Conservation (phyloP, 179 eudicot genomes). For the Heliamphora pulchella region DNA sequence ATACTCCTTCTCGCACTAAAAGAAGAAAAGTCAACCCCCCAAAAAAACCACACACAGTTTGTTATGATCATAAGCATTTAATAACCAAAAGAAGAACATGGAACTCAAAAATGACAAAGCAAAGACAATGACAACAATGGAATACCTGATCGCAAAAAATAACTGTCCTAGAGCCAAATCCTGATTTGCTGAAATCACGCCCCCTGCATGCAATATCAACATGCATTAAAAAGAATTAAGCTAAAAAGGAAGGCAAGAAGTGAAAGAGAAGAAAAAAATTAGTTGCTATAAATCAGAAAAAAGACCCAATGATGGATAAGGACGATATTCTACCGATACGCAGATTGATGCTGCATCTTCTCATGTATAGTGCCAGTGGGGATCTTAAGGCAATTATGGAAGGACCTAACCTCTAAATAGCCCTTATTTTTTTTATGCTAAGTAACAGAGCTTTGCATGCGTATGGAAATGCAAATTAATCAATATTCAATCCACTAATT, state of each 20-base stretch:
- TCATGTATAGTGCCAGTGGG: no score
- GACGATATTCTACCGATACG: background rate
- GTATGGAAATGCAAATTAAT: background rate
- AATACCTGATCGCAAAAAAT: conserved; percentile 90
- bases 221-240: background rate
- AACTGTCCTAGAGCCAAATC: conserved; percentile 85
- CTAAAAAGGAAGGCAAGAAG: background rate
- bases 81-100: background rate
- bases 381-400: background rate
- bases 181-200: conserved; percentile 72
- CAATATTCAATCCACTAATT: background rate
- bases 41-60: background rate
- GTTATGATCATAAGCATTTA: background rate
- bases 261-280: background rate
- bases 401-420: background rate
- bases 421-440: no score
- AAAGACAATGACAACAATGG: conserved; percentile 5
- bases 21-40: background rate
- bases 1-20: conserved; percentile 89
- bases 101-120: background rate
- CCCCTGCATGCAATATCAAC: conserved; percentile 36
- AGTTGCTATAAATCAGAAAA: background rate
- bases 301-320: background rate
- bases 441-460: no score
- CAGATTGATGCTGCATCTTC: background rate